Evolutionary conservation across 2,329 filamentous ascomycete genomes (phyloP).

Genomic region (Akanthomyces muscarius): DNA sequence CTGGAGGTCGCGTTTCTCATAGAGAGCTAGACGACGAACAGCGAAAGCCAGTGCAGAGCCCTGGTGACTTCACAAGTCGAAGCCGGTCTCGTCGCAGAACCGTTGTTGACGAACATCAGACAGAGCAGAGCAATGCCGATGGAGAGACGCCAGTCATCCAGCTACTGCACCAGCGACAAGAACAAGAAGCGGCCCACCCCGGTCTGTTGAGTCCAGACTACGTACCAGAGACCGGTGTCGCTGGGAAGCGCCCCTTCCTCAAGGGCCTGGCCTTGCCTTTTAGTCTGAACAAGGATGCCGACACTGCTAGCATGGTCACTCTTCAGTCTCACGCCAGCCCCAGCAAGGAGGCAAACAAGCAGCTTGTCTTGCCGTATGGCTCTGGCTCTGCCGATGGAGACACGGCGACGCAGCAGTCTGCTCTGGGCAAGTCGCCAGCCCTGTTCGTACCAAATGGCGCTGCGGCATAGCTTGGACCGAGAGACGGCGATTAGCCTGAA

Average conservation of each 20-base stretch:
- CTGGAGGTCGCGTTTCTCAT: constrained; percentile 32
- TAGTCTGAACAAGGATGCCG: constrained; percentile 58
- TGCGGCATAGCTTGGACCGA: background rate
- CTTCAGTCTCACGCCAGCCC: constrained; percentile 43
- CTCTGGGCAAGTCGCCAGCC: background rate
- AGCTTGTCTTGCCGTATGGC: constrained; percentile 20
- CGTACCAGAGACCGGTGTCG: constrained; percentile 45
- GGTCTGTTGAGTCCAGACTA: constrained; percentile 42
- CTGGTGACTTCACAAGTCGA: constrained; percentile 26
- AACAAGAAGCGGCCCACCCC: constrained; percentile 36
- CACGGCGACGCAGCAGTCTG: background rate
- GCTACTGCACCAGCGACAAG: constrained; percentile 40
- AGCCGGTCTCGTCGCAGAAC: constrained; percentile 42
- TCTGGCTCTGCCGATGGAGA: constrained; percentile 23
- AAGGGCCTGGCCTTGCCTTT: constrained; percentile 71
- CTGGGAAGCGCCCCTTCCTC: constrained; percentile 61
- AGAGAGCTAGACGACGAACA: constrained; percentile 32
- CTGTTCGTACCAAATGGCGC: background rate
- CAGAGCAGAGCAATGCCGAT: constrained; percentile 29
- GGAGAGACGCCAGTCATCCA: constrained; percentile 42
- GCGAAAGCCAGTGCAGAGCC: constrained; percentile 30
- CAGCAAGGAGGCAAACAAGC: constrained; percentile 11
- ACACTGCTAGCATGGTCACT: constrained; percentile 68
- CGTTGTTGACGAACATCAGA: constrained; percentile 51
- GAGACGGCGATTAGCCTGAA: background rate